Conservation (phyloP, 352 stramenopile genomes). For the Globisporangium polare region DNA sequence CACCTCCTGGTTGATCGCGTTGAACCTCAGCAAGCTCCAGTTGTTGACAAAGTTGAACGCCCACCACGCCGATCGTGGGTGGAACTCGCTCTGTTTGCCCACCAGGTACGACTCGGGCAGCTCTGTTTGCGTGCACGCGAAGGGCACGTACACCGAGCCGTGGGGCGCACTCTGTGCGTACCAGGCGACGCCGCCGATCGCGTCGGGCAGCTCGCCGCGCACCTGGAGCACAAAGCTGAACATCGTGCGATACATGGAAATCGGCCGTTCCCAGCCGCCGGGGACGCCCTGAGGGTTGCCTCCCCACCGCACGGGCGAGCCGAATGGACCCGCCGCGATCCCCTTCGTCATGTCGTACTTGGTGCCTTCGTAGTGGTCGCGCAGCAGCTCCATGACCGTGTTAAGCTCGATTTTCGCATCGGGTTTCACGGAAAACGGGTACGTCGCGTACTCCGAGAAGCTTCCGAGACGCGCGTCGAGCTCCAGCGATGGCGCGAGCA, state of each 20-base stretch:
- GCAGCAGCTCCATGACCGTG: constrained; percentile 81
- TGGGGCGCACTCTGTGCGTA: constrained; percentile 64
- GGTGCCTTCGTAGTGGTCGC: constrained; percentile 91
- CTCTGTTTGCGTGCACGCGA: constrained; percentile 46
- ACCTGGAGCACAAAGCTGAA: constrained; percentile 79
- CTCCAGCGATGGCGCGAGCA: constrained; percentile 54
- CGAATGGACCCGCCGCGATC: constrained; percentile 87
- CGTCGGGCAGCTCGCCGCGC: constrained; percentile 28
- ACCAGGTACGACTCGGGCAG: constrained; percentile 55
- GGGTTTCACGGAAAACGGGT: constrained; percentile 72
- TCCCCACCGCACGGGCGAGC: constrained; percentile 80
- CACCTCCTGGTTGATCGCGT: constrained; percentile 65
- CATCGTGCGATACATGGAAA: constrained; percentile 90
- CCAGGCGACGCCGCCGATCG: constrained; percentile 54
- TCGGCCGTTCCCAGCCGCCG: constrained; percentile 85
- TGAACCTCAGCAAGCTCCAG: constrained; percentile 75
- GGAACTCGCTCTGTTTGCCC: constrained; percentile 67
- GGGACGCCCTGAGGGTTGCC: constrained; percentile 41
- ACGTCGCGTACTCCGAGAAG: constrained; percentile 38
- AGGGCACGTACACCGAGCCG: constrained; percentile 72
- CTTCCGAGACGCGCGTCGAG: constrained; percentile 38
- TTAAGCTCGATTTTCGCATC: constrained; percentile 42
- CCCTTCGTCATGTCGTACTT: constrained; percentile 86
- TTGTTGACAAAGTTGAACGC: constrained; percentile 88
- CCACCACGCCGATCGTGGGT: constrained; percentile 70